phyloP scores from a whole-genome alignment of 805 yeast species.

The Aciculoconidium aculeatum region DNA sequence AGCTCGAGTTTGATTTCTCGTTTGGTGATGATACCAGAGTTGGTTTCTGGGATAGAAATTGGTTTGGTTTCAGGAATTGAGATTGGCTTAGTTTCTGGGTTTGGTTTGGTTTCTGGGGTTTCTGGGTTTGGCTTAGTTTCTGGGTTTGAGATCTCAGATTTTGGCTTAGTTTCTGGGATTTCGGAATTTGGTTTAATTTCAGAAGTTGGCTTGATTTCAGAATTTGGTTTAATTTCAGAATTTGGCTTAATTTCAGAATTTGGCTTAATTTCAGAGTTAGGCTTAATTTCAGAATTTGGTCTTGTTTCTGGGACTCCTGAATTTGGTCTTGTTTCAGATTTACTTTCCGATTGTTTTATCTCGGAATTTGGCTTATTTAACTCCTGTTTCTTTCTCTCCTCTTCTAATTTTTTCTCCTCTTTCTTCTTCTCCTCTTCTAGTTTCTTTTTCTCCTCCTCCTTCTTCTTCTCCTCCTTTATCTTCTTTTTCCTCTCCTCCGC shows the following conservation, averaged over 20 bases:
- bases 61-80: not conserved
- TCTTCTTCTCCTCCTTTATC: constrained; percentile 6
- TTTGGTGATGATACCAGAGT: too few relatives aligned
- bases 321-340: constrained; percentile 1
- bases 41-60: not conserved
- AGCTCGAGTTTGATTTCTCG: constrained; percentile 5
- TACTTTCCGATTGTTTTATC: too few relatives aligned
- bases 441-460: constrained; percentile 5
- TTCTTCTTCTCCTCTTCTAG: constrained; percentile 2
- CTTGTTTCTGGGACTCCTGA: constrained; percentile 5
- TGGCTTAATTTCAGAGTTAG: not conserved
- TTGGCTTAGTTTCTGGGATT: constrained; percentile 6
- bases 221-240: too few relatives aligned
- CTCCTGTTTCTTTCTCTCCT: constrained; percentile 1
- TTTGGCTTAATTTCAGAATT: too few relatives aligned
- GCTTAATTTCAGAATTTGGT: not conserved
- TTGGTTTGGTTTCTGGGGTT: not conserved
- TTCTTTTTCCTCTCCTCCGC: constrained; percentile 9
- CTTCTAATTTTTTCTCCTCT: constrained; percentile 1
- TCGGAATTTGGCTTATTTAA: too few relatives aligned
- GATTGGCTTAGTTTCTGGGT: too few relatives aligned
- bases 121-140: not conserved
- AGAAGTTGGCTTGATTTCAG: too few relatives aligned
- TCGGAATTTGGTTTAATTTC: constrained; percentile 2
- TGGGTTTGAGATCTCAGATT: not conserved